Evolutionary conservation across 208 protist species (phyloP), one percentile per base, ranked within the genome.

Genomic region (Wallacemonas sp.): DNA sequence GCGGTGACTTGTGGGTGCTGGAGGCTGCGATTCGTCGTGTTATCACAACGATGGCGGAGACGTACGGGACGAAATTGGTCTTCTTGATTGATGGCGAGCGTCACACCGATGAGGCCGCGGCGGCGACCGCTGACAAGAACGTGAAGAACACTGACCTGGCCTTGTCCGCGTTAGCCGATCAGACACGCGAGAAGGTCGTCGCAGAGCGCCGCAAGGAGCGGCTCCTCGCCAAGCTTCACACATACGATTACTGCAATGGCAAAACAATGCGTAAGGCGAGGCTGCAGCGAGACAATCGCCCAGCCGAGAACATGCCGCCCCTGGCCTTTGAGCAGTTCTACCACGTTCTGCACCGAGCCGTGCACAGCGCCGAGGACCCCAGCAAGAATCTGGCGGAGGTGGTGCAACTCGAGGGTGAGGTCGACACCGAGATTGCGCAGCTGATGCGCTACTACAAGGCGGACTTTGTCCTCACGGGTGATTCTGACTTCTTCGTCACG

Each of bases 401-500:
- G 42, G 44, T 63, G 36, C 44, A 67, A 15, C 56, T 74, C 15
- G 17, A 53, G 28, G 67, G 67, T 31, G 67, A 72, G 60, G 67
- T 72, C 38, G 67, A 72, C 41, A 21, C 49, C 21, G 38, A 66
- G 28, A 72, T 72, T 42, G 46, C 36, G 17, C 24, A 38, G 51
- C 61, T 66, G 24, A 53, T 62, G 47, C 12, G 26, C 28, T 22
- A 62, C 27, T 62, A 55, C 41, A 31, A 63, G 4, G 41, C 68
- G 19, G 31, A 44, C n/a, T 47, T 56, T 19, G 54, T 67, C 11
- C 39, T 74, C 1, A 63, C 60, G n/a, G 30, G 19, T 33, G 68
- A 74, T 41, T 59, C 47, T 8, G 68, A 74, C 68, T 67, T 74
- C 42, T 41, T 59, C 60, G 55, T 74, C 36, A 54, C 55, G 1